phyloP scores from a whole-genome alignment of 176 grass and related monocot genomes.

The Elaeis guineensis region DNA sequence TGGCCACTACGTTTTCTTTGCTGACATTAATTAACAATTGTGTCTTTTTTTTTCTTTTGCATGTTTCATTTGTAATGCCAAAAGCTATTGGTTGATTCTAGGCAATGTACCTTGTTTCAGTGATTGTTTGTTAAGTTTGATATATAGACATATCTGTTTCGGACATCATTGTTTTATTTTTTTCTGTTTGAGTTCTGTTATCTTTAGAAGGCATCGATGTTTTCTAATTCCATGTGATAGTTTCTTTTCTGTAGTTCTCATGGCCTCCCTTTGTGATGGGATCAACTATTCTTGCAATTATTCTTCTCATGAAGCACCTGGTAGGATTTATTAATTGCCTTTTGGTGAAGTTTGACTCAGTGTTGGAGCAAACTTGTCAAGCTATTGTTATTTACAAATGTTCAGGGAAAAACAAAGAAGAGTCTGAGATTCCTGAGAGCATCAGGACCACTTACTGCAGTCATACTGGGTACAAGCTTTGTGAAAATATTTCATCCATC shows the following conservation, averaged over 20 bases:
- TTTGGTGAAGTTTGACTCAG: background rate
- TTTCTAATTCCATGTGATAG: background rate
- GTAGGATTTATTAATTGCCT: conserved; percentile 21
- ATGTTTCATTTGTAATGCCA: too few species aligned
- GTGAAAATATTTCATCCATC: conserved; percentile 86
- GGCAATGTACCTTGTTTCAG: too few species aligned
- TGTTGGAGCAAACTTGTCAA: conserved; percentile 2
- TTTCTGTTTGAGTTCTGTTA: background rate
- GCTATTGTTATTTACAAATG: conserved; percentile 3
- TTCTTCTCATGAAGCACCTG: conserved; percentile 80
- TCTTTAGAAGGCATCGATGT: background rate
- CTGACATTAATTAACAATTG: too few species aligned
- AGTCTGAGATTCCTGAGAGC: conserved; percentile 59
- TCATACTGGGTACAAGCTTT: conserved; percentile 73
- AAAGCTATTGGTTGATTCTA: too few species aligned
- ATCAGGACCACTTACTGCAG: conserved; percentile 84
- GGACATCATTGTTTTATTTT: background rate
- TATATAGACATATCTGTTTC: too few species aligned
- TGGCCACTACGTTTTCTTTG: too few species aligned
- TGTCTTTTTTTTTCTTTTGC: too few species aligned
- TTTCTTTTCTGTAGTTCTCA: conserved; percentile 58
- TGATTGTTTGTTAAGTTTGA: too few species aligned
- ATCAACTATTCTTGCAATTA: conserved; percentile 62
- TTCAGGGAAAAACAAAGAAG: conserved; percentile 86
- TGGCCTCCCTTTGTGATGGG: conserved; percentile 94